Base-by-base conservation (phyloP, 768 basidiomycete genomes). In the Jaapia argillacea region DNA sequence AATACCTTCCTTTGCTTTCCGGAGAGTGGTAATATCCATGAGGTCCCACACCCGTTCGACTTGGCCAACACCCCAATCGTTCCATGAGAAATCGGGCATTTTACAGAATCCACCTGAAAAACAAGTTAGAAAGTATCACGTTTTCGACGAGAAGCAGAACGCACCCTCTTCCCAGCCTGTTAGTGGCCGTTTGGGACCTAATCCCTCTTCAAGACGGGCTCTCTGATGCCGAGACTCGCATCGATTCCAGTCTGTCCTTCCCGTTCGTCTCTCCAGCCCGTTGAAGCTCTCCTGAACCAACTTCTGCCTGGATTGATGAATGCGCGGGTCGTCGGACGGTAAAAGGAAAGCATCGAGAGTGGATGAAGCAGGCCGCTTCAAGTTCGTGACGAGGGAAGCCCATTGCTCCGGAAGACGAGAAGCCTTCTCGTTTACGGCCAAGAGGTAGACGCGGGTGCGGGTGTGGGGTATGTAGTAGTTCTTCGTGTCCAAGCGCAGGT, bases 41-140 rank as follows among this genome's bases (percentile, higher is more conserved):
- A 97, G 62, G 59, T 97, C 93, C 81, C 89, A 86, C 3, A 97
- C 93, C 24, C 93, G 79, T 56, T 96, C 90, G 16, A 96, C 92
- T 59, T 96, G 92, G 10, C 77, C 76, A n/a, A 78, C 65, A 21
- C 81, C 88, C 93, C 93, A 97, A 57, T 96, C 91, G 45, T 79
- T 77, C 93, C 93, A 97, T 24, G 84, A 83, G 52, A 86, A 89
- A 53, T 93, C 91, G 1, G 81, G 82, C 43, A 93, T 64, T 56
- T 84, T 89, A 56, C 87, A 91, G 49, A 73, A 79, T 6, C 86
- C 89, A 58, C 81, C 87, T 85, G 42, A 5, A 44, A 28, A n/a
- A 24, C 22, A 18, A 40, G 36, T 13, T 10, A 48, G 24, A 2
- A 25, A n/a, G 28, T 2, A 40, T 38, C 35, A 1, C n/a, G n/a